Percentiles rank a stretch among this genome's conserved stretches.
These are phyloP conservation scores for Botrytis pseudocinerea DNA, from an alignment of 2,329 filamentous ascomycete species.

Conservation along the genomic window DNA sequence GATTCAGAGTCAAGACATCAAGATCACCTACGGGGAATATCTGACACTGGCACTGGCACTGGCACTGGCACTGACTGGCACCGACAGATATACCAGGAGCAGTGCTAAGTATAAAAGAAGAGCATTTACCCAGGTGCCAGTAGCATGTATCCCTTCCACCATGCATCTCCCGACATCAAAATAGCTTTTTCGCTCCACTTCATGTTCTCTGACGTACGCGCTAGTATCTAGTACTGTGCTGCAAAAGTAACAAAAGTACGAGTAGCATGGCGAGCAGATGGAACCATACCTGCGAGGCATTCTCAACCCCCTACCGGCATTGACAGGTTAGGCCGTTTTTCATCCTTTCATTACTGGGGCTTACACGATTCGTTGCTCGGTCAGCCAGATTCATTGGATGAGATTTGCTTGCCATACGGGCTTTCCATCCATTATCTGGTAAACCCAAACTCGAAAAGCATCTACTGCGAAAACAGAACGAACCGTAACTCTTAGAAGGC, in stretches of 20 bases:
- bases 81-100: background rate
- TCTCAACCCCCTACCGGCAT: background rate
- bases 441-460: slow-evolving; percentile 1
- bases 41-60: background rate
- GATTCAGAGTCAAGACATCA: background rate
- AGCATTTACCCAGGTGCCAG: too few species aligned
- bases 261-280: background rate
- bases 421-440: background rate
- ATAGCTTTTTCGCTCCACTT: background rate
- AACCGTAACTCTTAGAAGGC: background rate
- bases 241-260: background rate
- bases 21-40: background rate
- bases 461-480: background rate
- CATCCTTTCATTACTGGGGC: background rate
- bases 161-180: background rate
- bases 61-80: background rate
- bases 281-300: background rate
- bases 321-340: background rate
- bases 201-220: background rate
- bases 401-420: background rate
- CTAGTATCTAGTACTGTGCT: background rate
- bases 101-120: too few species aligned
- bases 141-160: too few species aligned
- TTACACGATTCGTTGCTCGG: slow-evolving; percentile 7
- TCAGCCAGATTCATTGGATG: slow-evolving; percentile 13